A percentile compares a stretch with the other conserved stretches of the same genome.
These are phyloP conservation scores for Globisporangium camurandrum DNA, from an alignment of 352 stramenopile genomes.

Conservation along the genomic window DNA sequence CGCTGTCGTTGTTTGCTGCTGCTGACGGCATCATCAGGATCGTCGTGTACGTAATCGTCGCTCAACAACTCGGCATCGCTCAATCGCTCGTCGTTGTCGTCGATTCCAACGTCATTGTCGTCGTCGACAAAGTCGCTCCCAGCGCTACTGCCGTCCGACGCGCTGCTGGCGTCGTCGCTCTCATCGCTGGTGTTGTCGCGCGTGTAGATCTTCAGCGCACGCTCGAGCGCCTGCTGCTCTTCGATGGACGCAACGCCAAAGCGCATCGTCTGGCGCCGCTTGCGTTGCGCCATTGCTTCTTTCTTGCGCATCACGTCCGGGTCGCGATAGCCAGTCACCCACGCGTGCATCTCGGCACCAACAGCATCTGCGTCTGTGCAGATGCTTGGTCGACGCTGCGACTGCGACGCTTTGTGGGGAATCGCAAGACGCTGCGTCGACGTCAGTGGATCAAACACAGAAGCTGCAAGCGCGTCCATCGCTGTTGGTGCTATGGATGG, in stretches of 20 bases:
- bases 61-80: conserved; percentile 37
- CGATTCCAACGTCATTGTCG: conserved; percentile 18
- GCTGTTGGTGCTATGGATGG: background rate
- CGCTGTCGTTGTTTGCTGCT: conserved; percentile 14
- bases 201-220: conserved; percentile 32
- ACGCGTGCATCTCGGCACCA: conserved; percentile 39
- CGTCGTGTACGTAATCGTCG: conserved; percentile 38
- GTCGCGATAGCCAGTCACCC: conserved; percentile 45
- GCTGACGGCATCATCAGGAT: conserved; percentile 12
- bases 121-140: conserved; percentile 46
- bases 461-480: conserved; percentile 7
- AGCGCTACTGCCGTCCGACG: conserved; percentile 5
- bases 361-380: conserved; percentile 21
- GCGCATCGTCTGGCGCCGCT: conserved; percentile 22
- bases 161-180: conserved; percentile 24
- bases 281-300: conserved; percentile 35
- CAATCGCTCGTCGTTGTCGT: conserved; percentile 25
- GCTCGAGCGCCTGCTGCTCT: conserved; percentile 26
- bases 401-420: background rate
- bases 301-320: conserved; percentile 51
- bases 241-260: conserved; percentile 35
- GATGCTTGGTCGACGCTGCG: too few species aligned
- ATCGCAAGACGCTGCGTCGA: too few species aligned
- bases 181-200: conserved; percentile 23
- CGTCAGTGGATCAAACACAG: conserved; percentile 2